Evolutionary conservation across 805 yeast genomes (phyloP), one percentile per base, ranked within the genome.

Genomic region (Teunomyces funiuensis): DNA sequence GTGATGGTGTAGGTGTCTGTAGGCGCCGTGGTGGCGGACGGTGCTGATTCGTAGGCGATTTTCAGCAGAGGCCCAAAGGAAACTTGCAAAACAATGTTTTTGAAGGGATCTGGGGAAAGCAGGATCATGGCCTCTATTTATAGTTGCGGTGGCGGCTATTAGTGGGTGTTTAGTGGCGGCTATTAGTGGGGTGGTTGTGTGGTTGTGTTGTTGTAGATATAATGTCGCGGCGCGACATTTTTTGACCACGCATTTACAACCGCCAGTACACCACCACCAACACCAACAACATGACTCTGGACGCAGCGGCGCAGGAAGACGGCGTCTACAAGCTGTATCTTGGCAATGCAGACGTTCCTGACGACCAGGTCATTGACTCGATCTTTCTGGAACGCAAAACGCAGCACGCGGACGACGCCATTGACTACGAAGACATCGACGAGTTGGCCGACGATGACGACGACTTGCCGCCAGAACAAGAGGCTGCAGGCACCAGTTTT

Each of bases 391-490:
- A 63, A 27, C 48, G 58, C 20, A 52, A 53, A 26, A 67, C 86
- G 2, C 74, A 76, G 41, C 98, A 90, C 61, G 90, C 93, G 1
- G 96, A 80, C 5, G 91, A 90, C 60, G 99, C 99, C 7, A 71
- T 89, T 23, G 98, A 91, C 61, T 91, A 86, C 58, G 97, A 88
- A 55, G 96, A 88, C 58, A 95, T 87, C 54, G 97, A 90, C 51
- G 97, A 90, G 61, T 69, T 90, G 37, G 97, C 97, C 0, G 97
- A 90, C 17, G 97, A 90, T 34, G 95, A 87, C 42, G 96, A 88
- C 36, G 95, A 85, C 42, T 53, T 63, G 2, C 71, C 71, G 1
- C 72, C 64, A 22, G 71, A 43, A 30, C 47, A 40, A 34, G 18
- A 33, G 7, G 37, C 41, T 16, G n/a, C 39, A 20, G 40, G 33